These are phyloP conservation scores for Coniochaeta sp. DNA, from an alignment of 2,329 filamentous ascomycete genomes.

Conservation along the genomic window DNA sequence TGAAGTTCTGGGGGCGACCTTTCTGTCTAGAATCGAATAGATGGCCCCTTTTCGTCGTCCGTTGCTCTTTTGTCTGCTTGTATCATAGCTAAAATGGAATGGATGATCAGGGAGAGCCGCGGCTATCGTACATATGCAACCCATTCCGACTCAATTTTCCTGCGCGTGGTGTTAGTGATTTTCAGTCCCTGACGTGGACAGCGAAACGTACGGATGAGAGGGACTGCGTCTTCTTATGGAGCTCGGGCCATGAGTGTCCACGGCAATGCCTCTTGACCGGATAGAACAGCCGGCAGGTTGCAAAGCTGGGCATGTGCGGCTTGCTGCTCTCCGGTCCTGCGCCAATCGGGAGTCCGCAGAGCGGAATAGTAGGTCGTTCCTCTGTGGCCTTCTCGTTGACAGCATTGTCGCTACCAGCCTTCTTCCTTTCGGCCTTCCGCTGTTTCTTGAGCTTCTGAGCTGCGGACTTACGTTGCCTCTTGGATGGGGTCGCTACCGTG, in stretches of 20 bases:
- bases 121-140: background rate
- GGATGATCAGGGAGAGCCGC: background rate
- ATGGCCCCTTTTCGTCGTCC: background rate
- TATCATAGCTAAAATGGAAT: conserved; percentile 1
- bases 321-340: conserved; percentile 30
- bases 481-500: background rate
- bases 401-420: background rate
- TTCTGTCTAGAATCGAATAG: background rate
- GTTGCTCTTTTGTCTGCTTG: background rate
- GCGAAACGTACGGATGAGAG: background rate
- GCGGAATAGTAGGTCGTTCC: conserved; percentile 7
- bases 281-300: conserved; percentile 15
- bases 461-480: background rate
- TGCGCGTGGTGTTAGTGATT: background rate
- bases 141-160: background rate
- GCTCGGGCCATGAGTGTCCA: background rate
- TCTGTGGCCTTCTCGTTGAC: background rate
- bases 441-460: background rate
- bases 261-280: background rate
- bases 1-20: background rate
- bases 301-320: conserved; percentile 22
- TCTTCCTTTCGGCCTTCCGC: background rate
- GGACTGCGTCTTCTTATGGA: background rate
- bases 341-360: conserved; percentile 29
- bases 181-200: background rate